Evolutionary conservation across 2,329 filamentous ascomycete genomes (phyloP), one percentile per base, ranked within the genome.

Genomic region (Fusarium xylarioides): DNA sequence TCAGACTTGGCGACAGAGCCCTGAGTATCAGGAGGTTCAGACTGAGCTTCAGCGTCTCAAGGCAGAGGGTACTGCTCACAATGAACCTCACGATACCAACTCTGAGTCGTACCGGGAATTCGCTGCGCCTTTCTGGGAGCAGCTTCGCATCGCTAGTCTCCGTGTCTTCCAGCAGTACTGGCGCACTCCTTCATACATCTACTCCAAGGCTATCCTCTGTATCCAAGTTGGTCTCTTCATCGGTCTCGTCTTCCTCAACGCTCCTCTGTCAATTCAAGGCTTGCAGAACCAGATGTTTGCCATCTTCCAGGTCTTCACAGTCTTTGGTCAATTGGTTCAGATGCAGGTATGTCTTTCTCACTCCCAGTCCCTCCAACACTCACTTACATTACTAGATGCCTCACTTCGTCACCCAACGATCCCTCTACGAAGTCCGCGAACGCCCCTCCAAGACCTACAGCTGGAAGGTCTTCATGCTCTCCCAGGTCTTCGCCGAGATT

Each of bases 91-190:
- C 11, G 76, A 83, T 0, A 3, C 16, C 10, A 82, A 85, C 54
- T 74, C 81, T 30, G 82, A 80, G 53, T 81, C 80, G 63, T 93
- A 91, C 82, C 87, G 89, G 61, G 93, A 97, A 81, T 97, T 97
- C 70, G 95, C 95, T 4, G 92, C 93, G 7, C 89, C 92, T 0
- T 94, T 97, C 79, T 77, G 74, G 35, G 78, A 85, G 16, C 95
- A 97, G 81, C 84, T 95, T 32, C 83, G 82, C 53, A 86, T 91
- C 76, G 93, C 94, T 59, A 87, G 89, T 18, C 80, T 87, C 68
- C 93, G 95, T 77, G 92, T 95, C 38, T 96, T 97, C 85, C 89
- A 95, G 80, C 94, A 97, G 81, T 97, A 95, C 87, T 97, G 95
- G 94, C 92, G 95, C 64, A 95, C 92, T 0, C 95, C 95, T 0